Percentiles rank a stretch among this genome's conserved stretches.
Evolutionary conservation across 345 rosid species (phyloP).

Genomic region (Pistacia integerrima): DNA sequence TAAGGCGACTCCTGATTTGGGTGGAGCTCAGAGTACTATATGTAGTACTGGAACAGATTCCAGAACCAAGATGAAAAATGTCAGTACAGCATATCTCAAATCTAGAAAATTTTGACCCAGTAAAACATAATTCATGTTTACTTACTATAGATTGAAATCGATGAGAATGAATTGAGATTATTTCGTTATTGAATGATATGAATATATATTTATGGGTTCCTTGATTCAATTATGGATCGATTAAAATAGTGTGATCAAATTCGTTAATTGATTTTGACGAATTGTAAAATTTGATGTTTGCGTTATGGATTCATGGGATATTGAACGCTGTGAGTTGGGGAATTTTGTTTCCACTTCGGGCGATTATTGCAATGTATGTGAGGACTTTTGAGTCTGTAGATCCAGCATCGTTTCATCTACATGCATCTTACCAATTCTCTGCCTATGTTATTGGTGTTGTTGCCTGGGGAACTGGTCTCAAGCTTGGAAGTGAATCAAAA

Average conservation of each 20-base stretch:
- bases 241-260: too few relatives aligned
- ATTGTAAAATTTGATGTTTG: neutral
- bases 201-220: neutral
- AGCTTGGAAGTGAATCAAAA: slow-evolving; percentile 71
- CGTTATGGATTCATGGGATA: slow-evolving; percentile 75
- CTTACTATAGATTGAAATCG: neutral
- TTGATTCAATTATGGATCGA: neutral
- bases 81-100: slow-evolving; percentile 12
- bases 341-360: slow-evolving; percentile 68
- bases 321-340: slow-evolving; percentile 92
- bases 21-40: slow-evolving; percentile 20
- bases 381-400: slow-evolving; percentile 70
- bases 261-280: neutral
- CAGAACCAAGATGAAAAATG: slow-evolving; percentile 56
- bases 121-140: neutral
- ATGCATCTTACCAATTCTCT: slow-evolving; percentile 64
- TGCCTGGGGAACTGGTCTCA: slow-evolving; percentile 90
- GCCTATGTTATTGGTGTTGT: slow-evolving; percentile 80
- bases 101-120: too few relatives aligned
- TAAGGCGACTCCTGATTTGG: slow-evolving; percentile 39
- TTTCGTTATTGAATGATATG: neutral
- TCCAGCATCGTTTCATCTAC: slow-evolving; percentile 87
- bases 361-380: slow-evolving; percentile 69
- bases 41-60: slow-evolving; percentile 31
- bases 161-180: neutral